Conservation (phyloP, 441 rosid genomes). For the Syzygium malaccense region DNA sequence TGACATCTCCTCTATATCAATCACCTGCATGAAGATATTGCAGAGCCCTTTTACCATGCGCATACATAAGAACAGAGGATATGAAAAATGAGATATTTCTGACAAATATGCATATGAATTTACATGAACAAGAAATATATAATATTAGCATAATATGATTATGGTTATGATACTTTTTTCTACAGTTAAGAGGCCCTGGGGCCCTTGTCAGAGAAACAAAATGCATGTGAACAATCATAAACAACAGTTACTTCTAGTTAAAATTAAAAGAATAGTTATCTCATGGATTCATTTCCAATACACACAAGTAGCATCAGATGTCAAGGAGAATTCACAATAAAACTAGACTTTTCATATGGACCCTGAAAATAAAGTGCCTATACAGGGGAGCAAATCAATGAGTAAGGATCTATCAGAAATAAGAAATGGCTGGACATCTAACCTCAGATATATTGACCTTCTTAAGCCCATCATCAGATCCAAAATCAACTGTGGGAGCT, state of each 20-base stretch:
- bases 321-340: not conserved
- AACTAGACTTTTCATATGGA: not conserved
- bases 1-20: constrained; percentile 97
- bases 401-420: not conserved
- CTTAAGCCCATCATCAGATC: constrained; percentile 49
- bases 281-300: not conserved
- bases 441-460: constrained; percentile 75
- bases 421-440: constrained; percentile 13
- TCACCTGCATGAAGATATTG: constrained; percentile 42
- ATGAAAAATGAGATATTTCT: not conserved
- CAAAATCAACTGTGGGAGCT: constrained; percentile 63
- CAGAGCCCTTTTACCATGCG: not conserved
- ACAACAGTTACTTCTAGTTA: not conserved
- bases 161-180: not conserved
- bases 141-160: not conserved
- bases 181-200: not conserved
- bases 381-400: not conserved
- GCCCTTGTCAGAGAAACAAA: not conserved
- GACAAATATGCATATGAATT: not conserved
- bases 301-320: not conserved
- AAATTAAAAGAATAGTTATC: not conserved
- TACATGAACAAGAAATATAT: not conserved
- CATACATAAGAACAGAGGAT: not conserved
- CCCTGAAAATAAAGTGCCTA: not conserved
- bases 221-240: not conserved